These are phyloP conservation scores for Barnettozyma pratensis DNA, from an alignment of 805 yeast genomes.

Conservation along the genomic window DNA sequence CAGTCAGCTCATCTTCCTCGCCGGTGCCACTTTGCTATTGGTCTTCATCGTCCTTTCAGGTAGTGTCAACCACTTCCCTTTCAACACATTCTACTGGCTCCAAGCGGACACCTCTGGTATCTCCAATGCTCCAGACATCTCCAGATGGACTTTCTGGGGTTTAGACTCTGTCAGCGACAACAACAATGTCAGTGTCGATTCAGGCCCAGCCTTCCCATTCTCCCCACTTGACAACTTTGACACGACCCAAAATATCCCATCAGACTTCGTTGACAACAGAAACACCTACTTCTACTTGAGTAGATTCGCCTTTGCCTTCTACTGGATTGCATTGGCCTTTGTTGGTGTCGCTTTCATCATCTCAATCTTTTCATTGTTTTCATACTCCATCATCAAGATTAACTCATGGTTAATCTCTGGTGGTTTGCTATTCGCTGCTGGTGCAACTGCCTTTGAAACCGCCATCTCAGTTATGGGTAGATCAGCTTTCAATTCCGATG, in stretches of 20 bases:
- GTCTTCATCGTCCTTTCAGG: conserved; percentile 64
- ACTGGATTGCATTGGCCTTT: conserved; percentile 55
- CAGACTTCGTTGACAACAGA: conserved; percentile 47
- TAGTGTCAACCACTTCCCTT: conserved; percentile 50
- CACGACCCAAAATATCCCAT: conserved; percentile 48
- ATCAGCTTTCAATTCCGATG: conserved; percentile 53
- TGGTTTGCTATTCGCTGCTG: conserved; percentile 49
- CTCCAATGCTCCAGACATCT: conserved; percentile 38
- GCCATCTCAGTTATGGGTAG: conserved; percentile 75
- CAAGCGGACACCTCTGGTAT: conserved; percentile 61
- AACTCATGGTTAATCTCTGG: conserved; percentile 45
- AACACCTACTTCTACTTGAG: conserved; percentile 57
- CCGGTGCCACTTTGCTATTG: conserved; percentile 39
- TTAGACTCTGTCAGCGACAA: conserved; percentile 41
- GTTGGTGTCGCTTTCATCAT: conserved; percentile 57
- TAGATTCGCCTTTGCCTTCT: conserved; percentile 60
- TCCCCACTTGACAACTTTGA: conserved; percentile 72
- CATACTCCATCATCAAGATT: conserved; percentile 48
- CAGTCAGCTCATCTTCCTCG: conserved; percentile 14
- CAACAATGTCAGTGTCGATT: conserved; percentile 31
- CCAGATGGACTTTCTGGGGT: conserved; percentile 89
- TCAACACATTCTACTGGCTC: conserved; percentile 65
- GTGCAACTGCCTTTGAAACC: conserved; percentile 67
- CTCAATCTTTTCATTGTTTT: conserved; percentile 51
- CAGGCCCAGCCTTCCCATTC: conserved; percentile 66